phyloP scores from a whole-genome alignment of 371 early-diverging fungal genomes.

The Ecytonucleospora hepatopenaei region DNA sequence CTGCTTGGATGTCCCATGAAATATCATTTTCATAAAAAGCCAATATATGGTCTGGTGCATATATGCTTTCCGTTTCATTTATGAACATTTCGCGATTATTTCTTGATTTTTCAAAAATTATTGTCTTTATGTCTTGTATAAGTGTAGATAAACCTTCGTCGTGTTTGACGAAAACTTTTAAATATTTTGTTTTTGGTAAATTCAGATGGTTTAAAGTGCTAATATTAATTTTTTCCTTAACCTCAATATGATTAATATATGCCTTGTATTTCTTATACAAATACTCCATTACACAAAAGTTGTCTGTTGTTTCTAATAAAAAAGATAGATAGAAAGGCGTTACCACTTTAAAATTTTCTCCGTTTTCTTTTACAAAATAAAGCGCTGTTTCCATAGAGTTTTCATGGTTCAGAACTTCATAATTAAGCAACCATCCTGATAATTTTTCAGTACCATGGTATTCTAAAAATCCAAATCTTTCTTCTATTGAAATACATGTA shows the following conservation, averaged over 20 bases:
- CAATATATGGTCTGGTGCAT: conserved; percentile 7
- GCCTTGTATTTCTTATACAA: conserved; percentile 34
- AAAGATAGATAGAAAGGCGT: conserved; percentile 47
- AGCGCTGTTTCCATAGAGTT: conserved; percentile 8
- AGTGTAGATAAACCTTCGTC: conserved; percentile 24
- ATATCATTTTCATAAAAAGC: conserved; percentile 53
- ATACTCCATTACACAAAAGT: conserved; percentile 42
- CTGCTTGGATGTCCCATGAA: conserved; percentile 29
- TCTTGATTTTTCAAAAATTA: conserved; percentile 17
- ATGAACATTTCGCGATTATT: conserved; percentile 4
- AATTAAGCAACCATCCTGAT: conserved; percentile 55
- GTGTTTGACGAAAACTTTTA: conserved; percentile 35
- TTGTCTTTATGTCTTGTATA: conserved; percentile 40
- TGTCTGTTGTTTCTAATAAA: conserved; percentile 20
- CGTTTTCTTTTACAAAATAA: conserved; percentile 49
- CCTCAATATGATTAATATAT: conserved; percentile 24
- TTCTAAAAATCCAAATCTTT: conserved; percentile 46
- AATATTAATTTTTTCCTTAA: conserved; percentile 32
- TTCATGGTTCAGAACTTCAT: conserved; percentile 13
- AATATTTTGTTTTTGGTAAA: conserved; percentile 18
- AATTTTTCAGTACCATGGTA: conserved; percentile 18
- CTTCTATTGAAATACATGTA: conserved; percentile 20
- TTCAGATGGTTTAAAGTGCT: conserved; percentile 47
- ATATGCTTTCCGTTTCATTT: conserved; percentile 1
- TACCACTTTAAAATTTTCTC: conserved; percentile 38